phyloP scores from a whole-genome alignment of 164 flowering plant species.

The Saururus chinensis region DNA sequence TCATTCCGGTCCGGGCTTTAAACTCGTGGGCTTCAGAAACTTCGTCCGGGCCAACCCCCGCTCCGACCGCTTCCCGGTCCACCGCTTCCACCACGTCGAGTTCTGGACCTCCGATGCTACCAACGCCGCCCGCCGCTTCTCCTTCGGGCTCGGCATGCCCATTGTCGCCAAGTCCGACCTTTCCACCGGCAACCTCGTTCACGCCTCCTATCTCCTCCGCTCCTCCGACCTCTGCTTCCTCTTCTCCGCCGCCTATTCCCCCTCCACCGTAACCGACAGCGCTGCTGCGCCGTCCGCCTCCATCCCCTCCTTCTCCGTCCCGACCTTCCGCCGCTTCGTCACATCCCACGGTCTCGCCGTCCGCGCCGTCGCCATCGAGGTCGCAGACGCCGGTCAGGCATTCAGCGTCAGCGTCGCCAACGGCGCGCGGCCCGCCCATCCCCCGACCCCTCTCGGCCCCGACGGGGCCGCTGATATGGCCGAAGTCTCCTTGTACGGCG shows the following conservation, averaged over 20 bases:
- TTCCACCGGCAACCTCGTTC: slow-evolving; percentile 68
- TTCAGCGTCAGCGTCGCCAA: slow-evolving; percentile 35
- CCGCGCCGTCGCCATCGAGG: slow-evolving; percentile 60
- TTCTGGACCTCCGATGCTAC: slow-evolving; percentile 83
- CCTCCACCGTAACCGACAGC: slow-evolving; percentile 29
- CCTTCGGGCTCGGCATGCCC: slow-evolving; percentile 80
- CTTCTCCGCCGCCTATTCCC: slow-evolving; percentile 85
- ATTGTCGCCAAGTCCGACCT: slow-evolving; percentile 68
- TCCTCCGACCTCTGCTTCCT: slow-evolving; percentile 58
- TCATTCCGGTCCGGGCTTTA: slow-evolving; percentile 14
- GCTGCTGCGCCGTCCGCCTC: slow-evolving; percentile 23
- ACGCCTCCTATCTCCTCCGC: slow-evolving; percentile 75
- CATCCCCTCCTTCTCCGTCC: slow-evolving; percentile 46
- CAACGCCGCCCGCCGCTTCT: slow-evolving; percentile 58
- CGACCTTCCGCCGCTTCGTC: slow-evolving; percentile 34
- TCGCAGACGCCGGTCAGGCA: slow-evolving; percentile 50
- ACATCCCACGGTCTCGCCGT: slow-evolving; percentile 70
- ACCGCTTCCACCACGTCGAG: slow-evolving; percentile 78
- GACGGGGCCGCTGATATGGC: slow-evolving; percentile 21
- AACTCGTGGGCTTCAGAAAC: slow-evolving; percentile 50
- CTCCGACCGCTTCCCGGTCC: slow-evolving; percentile 56
- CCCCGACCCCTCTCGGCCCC: slow-evolving; percentile 20
- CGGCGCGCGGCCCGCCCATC: slow-evolving; percentile 34
- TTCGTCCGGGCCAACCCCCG: slow-evolving; percentile 60
- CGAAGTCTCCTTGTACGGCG: slow-evolving; percentile 68